Percentiles rank a stretch among this genome's conserved stretches.
Conservation (phyloP, 495 filamentous ascomycete genomes). For the Clavariopsis aquatica region DNA sequence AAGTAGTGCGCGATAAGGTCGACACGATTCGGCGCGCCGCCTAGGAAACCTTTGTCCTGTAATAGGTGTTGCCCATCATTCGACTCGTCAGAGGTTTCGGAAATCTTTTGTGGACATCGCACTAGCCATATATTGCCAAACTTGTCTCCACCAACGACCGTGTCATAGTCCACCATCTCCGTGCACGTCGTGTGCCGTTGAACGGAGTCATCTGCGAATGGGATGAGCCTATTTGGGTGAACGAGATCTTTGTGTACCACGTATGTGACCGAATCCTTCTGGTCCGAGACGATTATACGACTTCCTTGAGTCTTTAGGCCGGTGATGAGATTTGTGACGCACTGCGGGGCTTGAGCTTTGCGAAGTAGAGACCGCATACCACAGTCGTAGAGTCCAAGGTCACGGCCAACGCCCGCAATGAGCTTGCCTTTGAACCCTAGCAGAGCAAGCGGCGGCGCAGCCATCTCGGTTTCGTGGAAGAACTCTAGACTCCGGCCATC, state of each 20-base stretch:
- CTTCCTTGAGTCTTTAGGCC: slow-evolving; percentile 88
- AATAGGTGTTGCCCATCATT: slow-evolving; percentile 84
- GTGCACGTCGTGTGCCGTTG: slow-evolving; percentile 84
- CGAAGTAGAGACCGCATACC: slow-evolving; percentile 87
- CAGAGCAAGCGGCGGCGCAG: slow-evolving; percentile 84
- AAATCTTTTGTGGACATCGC: slow-evolving; percentile 81
- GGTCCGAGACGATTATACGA: slow-evolving; percentile 87
- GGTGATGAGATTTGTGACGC: slow-evolving; percentile 78
- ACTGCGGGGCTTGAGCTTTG: slow-evolving; percentile 75
- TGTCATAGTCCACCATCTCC: slow-evolving; percentile 97
- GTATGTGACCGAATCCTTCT: slow-evolving; percentile 85
- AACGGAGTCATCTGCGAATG: slow-evolving; percentile 86
- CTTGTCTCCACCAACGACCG: slow-evolving; percentile 91
- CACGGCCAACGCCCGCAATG: slow-evolving; percentile 77
- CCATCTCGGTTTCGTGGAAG: slow-evolving; percentile 91
- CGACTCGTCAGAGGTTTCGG: slow-evolving; percentile 88
- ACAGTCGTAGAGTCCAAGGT: slow-evolving; percentile 84
- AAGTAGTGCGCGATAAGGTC: slow-evolving; percentile 85
- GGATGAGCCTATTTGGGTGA: slow-evolving; percentile 72
- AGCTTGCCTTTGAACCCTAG: slow-evolving; percentile 90
- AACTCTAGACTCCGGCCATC: slow-evolving; percentile 86
- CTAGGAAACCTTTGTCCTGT: slow-evolving; percentile 84
- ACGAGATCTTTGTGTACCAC: slow-evolving; percentile 91
- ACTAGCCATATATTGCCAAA: slow-evolving; percentile 96
- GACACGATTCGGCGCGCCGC: slow-evolving; percentile 81